Conservation (phyloP, 176 grass and related monocot genomes). For the bread wheat (Triticum aestivum) region IWGSC_CS_RefSeq_v2.1 NC_057809.1:468749545-468750044, state of each 20-base stretch:
- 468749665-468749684: constrained; percentile 63
- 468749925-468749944: neutral
- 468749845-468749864: constrained; percentile 3
- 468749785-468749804: constrained; percentile 69
- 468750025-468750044: too few species aligned
- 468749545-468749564: neutral
- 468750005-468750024: neutral
- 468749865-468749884: constrained; percentile 44
- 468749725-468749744: constrained; percentile 39
- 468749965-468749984: neutral
- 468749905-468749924: neutral
- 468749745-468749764: constrained; percentile 50
- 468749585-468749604: constrained; percentile 7
- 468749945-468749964: neutral
- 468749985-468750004: neutral
- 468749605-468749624: neutral
- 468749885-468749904: neutral
- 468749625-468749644: constrained; percentile 62
- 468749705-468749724: constrained; percentile 33
- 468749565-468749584: neutral
- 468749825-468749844: neutral
- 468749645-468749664: constrained; percentile 49
- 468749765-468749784: constrained; percentile 40
- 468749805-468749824: constrained; percentile 46
- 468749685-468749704: constrained; percentile 37